Base-by-base conservation (phyloP, 2,329 filamentous ascomycete species). In the Claviceps pusilla region DNA sequence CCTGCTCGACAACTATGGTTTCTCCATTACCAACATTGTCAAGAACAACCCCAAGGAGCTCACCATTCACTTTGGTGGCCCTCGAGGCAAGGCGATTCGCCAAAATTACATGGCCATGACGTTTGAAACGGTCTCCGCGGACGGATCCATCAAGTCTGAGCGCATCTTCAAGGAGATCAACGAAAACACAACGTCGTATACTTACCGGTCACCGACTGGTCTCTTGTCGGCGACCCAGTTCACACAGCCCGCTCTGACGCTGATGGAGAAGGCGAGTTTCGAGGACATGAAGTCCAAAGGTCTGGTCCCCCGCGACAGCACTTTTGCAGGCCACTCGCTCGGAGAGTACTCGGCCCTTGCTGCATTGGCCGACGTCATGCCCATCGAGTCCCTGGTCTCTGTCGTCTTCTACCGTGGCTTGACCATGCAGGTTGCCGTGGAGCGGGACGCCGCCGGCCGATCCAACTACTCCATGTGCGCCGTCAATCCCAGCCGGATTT, bases 31-130 rank as follows among this genome's bases (percentile, higher is more conserved):
- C 67, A 90, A 97, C 72, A 98, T 98, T 65, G 93, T 98, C 70
- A 94, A 89, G 78, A 98, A 97, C 77, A 98, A 98, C 73, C 93
- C 93, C 59, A 96, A 96, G 77, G 93, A 97, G 73, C 83, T 98
- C 54, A 98, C 94, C 5, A 88, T 98, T 60, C 87, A 98, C 76
- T 98, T 98, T 66, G 93, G 94, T 74, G 93, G 93, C 50, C 89
- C 93, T 58, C 87, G 89, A 56, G 93, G 93, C 66, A 98, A 97
- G 75, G 89, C 89, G 52, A 98, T 98, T 63, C 89, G 93, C 59
- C 86, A 95, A 67, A 98, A 98, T 73, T 98, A 98, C 77, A 97
- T 97, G 86, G 84, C 91, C 57, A 98, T 98, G 93, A 97, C 91
- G 50, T 98, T 97, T 71, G 93, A 98, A 76, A 94, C 91, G n/a